Conservation (phyloP, 2,329 filamentous ascomycete genomes). For the Penicillium sp. region DNA sequence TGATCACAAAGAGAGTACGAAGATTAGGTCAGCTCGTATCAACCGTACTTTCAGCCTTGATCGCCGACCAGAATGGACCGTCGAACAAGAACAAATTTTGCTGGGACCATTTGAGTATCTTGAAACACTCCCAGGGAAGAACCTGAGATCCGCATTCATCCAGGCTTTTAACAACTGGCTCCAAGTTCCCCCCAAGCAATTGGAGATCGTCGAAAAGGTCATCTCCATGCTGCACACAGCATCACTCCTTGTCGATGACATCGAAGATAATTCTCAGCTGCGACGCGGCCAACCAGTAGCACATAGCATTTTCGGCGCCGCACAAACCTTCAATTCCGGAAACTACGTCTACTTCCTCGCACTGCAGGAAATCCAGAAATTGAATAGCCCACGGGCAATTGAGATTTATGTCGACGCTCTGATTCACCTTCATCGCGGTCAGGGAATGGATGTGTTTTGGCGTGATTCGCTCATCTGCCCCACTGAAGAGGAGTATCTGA, state of each 20-base stretch:
- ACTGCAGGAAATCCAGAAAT: conserved; percentile 69
- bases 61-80: neutral
- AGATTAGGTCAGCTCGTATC: no score
- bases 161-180: conserved; percentile 1
- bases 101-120: conserved; percentile 1
- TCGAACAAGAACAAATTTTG: neutral
- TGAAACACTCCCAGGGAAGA: neutral
- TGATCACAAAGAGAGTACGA: neutral
- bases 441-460: conserved; percentile 92
- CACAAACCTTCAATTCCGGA: conserved; percentile 86
- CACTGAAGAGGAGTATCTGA: conserved; percentile 69
- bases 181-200: neutral
- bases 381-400: conserved; percentile 67
- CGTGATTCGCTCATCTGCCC: conserved; percentile 1
- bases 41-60: neutral
- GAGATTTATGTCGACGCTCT: conserved; percentile 78
- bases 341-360: conserved; percentile 88
- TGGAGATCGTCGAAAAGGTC: neutral
- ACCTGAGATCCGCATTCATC: neutral
- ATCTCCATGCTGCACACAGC: neutral
- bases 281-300: conserved; percentile 79
- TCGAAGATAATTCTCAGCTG: conserved; percentile 76
- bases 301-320: conserved; percentile 78
- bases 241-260: conserved; percentile 65
- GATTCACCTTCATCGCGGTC: conserved; percentile 78